Conservation (phyloP, 1,284 basidiomycete species). For the Pseudomicrostroma phylloplanum region DNA sequence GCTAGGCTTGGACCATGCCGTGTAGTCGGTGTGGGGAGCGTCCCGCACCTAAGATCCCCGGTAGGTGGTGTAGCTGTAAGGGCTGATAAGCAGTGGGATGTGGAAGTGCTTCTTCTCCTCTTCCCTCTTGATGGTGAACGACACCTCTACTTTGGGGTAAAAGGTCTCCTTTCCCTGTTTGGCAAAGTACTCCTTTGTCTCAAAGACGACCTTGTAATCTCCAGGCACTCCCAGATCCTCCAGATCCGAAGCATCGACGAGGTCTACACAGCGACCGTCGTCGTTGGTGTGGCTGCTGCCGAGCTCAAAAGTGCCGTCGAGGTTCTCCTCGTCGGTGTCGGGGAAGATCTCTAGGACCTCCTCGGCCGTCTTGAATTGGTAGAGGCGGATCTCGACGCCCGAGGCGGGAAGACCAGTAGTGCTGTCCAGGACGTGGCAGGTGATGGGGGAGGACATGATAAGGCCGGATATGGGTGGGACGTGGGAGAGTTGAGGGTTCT, state of each 20-base stretch:
- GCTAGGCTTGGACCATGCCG: no score
- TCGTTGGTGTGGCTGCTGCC: conserved; percentile 4
- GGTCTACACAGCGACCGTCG: conserved; percentile 72
- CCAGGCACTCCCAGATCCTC: conserved; percentile 55
- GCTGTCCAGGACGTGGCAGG: conserved; percentile 84
- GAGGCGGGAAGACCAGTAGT: conserved; percentile 72
- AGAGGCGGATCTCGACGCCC: conserved; percentile 61
- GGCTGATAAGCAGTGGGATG: conserved; percentile 81
- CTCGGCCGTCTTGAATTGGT: conserved; percentile 11
- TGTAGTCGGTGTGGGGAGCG: no score
- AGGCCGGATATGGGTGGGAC: neutral
- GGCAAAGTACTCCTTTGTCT: conserved; percentile 74
- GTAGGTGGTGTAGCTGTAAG: conserved; percentile 87
- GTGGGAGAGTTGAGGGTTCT: neutral
- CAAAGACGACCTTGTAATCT: conserved; percentile 76
- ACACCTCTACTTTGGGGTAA: conserved; percentile 69
- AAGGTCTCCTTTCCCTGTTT: conserved; percentile 63
- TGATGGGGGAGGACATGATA: conserved; percentile 60
- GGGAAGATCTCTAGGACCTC: neutral
- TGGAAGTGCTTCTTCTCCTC: conserved; percentile 62
- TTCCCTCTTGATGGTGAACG: conserved; percentile 26
- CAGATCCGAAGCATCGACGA: conserved; percentile 55
- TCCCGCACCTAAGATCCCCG: conserved; percentile 60
- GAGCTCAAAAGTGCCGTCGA: conserved; percentile 6
- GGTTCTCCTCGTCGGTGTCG: neutral